A percentile compares a stretch with the other conserved stretches of the same genome.
Conservation (phyloP, 2,329 filamentous ascomycete genomes). For the Thermothelomyces thermophilus region DNA sequence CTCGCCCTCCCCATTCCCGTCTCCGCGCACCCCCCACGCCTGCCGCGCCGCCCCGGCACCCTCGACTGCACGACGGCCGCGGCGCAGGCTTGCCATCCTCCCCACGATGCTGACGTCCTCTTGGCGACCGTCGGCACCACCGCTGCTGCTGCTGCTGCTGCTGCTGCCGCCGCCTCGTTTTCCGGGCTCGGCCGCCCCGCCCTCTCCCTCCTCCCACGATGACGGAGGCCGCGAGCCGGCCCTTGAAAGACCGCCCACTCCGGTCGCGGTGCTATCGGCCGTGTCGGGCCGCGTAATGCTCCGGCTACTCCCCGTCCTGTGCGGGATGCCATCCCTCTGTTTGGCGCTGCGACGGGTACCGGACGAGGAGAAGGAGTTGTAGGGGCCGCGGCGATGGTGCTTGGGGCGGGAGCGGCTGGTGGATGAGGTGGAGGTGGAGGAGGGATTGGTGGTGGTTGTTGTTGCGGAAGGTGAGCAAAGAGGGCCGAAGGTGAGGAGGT, state of each 20-base stretch:
- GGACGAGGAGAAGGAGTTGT: constrained; percentile 5
- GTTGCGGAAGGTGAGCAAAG: constrained; percentile 24
- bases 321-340: no score
- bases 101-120: no score
- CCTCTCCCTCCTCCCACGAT: background rate
- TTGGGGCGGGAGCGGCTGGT: background rate
- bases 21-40: background rate
- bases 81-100: no score
- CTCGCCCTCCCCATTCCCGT: background rate
- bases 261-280: background rate
- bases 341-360: background rate
- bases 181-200: no score
- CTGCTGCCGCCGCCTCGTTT: no score
- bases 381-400: constrained; percentile 4
- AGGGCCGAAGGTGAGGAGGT: constrained; percentile 31
- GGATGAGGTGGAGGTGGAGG: constrained; percentile 9
- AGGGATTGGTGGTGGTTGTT: no score
- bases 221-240: background rate
- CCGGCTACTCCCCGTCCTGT: background rate
- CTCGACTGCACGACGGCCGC: no score
- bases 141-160: no score
- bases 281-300: constrained; percentile 13
- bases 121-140: no score
- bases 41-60: no score
- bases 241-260: background rate